Base-by-base conservation (phyloP, 2,329 filamentous ascomycete species). In the Ceratocystis cacaofunesta region DNA sequence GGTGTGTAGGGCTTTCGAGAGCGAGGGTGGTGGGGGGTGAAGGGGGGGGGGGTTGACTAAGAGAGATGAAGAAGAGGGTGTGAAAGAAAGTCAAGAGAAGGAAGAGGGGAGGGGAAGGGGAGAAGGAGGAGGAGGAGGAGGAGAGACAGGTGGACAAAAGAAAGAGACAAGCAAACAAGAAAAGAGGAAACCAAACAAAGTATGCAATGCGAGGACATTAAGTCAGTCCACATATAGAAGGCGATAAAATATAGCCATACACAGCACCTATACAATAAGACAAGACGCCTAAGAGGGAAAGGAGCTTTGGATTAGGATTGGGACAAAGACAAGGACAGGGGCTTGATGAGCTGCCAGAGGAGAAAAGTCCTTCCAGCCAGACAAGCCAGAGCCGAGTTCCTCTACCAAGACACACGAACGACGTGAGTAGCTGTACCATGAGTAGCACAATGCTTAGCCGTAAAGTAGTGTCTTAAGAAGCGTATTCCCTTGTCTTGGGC, bases 141-240 rank as follows among this genome's bases (percentile, higher is more conserved):
- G 41, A 62, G 30, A 62, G 41, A 62, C 62, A 52, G 52, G 41
- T n/a, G 28, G 8, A 25, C 62, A 41, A 63, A 55, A 57, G 46
- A 5, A 17, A 19, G 41, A 46, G 46, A 62, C 22, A 62, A 50
- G 28, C 8, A 46, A 62, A 62, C 43, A 17, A 46, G 19, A 48
- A 46, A 62, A 48, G 41, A 62, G 61, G 25, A 48, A 62, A 48
- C 12, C 7, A 48, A 48, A 48, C 28, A 48, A 28, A 30, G 43
- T 30, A 46, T 6, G 48, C 52, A 36, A 57, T 12, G 52, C 12
- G 7, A 57, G 52, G 52, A 32, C 5, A 30, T 5, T 17, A 30
- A 22, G 22, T 22, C 22, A 57, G 52, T 30, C 28, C 19, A 52
- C 25, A 52, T 12, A 17, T 32, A n/a, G 52, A 36, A n/a, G 28